Conservation (phyloP, 768 basidiomycete species). For the Tephrocybe rancida region DNA sequence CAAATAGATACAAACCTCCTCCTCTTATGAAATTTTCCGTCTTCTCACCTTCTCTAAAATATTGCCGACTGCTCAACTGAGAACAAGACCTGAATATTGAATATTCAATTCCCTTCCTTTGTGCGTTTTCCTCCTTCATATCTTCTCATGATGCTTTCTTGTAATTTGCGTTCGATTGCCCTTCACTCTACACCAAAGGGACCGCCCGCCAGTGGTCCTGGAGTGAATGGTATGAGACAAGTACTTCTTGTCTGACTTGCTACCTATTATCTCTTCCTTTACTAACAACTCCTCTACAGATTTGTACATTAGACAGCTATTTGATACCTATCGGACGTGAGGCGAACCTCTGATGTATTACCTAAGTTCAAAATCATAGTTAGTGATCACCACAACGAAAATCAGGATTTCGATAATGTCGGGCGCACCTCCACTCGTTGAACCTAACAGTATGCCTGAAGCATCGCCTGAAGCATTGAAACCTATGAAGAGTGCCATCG, state of each 20-base stretch:
- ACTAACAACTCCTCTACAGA: conserved; percentile 21
- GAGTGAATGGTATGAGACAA: conserved; percentile 74
- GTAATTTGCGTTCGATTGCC: conserved; percentile 92
- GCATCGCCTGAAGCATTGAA: neutral
- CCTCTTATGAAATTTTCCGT: neutral
- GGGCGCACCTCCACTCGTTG: conserved; percentile 11
- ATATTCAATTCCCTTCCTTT: conserved; percentile 4
- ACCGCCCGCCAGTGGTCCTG: conserved; percentile 77
- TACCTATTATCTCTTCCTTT: conserved; percentile 3
- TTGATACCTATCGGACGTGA: conserved; percentile 30
- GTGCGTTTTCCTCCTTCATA: conserved; percentile 20
- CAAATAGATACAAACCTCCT: conserved; percentile 13
- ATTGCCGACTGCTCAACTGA: no score
- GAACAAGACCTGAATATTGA: no score
- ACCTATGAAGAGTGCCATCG: neutral
- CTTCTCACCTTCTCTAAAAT: neutral
- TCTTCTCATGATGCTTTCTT: conserved; percentile 51
- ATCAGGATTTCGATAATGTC: conserved; percentile 13
- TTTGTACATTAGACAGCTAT: conserved; percentile 5
- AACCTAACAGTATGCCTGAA: conserved; percentile 8
- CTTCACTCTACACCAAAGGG: conserved; percentile 67
- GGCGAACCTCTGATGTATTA: conserved; percentile 24
- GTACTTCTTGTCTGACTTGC: conserved; percentile 47
- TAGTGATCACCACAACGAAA: neutral
- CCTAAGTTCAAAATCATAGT: conserved; percentile 19